These are phyloP conservation scores for Hypoxylon lienhwacheense DNA, from an alignment of 495 filamentous ascomycete species.

Conservation along the genomic window DNA sequence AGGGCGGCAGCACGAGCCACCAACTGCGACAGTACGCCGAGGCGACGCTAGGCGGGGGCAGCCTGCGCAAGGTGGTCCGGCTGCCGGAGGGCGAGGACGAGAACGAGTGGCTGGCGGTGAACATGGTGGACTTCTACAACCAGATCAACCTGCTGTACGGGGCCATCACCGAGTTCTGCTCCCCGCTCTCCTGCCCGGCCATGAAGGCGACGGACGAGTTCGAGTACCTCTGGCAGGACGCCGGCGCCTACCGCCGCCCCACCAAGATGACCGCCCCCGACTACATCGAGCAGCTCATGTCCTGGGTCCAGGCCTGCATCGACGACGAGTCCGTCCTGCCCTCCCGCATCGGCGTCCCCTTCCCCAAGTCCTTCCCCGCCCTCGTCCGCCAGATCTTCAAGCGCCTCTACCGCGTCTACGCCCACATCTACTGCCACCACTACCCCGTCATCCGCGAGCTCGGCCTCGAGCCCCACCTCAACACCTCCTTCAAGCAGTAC, in stretches of 20 bases:
- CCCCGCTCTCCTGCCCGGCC: slow-evolving; percentile 92
- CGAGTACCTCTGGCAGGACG: slow-evolving; percentile 98
- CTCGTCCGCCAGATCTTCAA: slow-evolving; percentile 95
- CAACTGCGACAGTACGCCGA: slow-evolving; percentile 97
- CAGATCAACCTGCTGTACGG: slow-evolving; percentile 99
- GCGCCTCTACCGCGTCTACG: slow-evolving; percentile 96
- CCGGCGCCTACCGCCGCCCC: slow-evolving; percentile 85
- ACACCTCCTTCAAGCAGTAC: slow-evolving; percentile 99
- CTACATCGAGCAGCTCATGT: slow-evolving; percentile 97
- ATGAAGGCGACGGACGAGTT: slow-evolving; percentile 99
- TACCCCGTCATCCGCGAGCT: slow-evolving; percentile 95
- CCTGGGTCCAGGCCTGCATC: slow-evolving; percentile 92
- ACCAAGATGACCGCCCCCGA: slow-evolving; percentile 97
- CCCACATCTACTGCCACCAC: slow-evolving; percentile 99
- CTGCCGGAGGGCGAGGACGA: slow-evolving; percentile 95
- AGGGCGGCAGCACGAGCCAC: slow-evolving; percentile 86
- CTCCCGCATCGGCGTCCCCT: slow-evolving; percentile 89
- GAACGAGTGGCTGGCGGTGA: slow-evolving; percentile 97
- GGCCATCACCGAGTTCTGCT: slow-evolving; percentile 98
- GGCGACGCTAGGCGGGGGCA: slow-evolving; percentile 92
- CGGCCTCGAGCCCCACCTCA: slow-evolving; percentile 94
- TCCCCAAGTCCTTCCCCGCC: slow-evolving; percentile 87
- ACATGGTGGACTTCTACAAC: slow-evolving; percentile 99
- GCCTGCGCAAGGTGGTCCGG: slow-evolving; percentile 93
- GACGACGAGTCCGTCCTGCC: slow-evolving; percentile 96